phyloP scores from a whole-genome alignment of 2,329 filamentous ascomycete genomes.

The Exophiala lecanii-corni region DNA sequence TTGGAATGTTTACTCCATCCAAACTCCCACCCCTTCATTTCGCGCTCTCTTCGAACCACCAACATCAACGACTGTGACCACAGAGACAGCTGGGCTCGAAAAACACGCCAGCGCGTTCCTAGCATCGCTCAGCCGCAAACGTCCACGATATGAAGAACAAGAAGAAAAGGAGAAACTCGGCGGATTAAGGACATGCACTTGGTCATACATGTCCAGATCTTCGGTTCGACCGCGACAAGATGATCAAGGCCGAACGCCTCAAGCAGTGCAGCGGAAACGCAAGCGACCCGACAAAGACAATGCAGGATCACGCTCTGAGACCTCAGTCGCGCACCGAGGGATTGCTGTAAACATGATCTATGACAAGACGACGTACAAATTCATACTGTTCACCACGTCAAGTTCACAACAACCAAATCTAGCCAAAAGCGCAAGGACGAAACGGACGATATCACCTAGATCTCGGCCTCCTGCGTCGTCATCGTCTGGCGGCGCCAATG shows the following conservation, averaged over 20 bases:
- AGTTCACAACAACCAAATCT: neutral
- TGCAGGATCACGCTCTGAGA: neutral
- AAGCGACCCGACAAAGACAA: neutral
- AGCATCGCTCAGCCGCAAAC: slow-evolving; percentile 8
- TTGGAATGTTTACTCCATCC: slow-evolving; percentile 13
- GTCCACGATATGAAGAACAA: slow-evolving; percentile 16
- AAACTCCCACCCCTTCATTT: slow-evolving; percentile 3
- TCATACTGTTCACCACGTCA: slow-evolving; percentile 14
- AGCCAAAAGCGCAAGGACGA: neutral
- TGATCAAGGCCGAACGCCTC: neutral
- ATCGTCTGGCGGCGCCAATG: neutral
- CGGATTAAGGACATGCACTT: slow-evolving; percentile 14
- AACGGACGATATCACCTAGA: slow-evolving; percentile 4
- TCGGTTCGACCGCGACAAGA: neutral
- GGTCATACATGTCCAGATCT: neutral
- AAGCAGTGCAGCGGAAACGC: neutral
- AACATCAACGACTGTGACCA: neutral
- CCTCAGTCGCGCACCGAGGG: neutral
- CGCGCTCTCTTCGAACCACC: slow-evolving; percentile 7
- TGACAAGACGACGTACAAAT: slow-evolving; percentile 18
- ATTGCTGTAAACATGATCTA: slow-evolving; percentile 9
- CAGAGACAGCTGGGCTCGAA: slow-evolving; percentile 8
- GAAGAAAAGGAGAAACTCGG: slow-evolving; percentile 22
- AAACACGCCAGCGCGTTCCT: slow-evolving; percentile 10
- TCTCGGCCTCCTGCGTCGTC: slow-evolving; percentile 1